Evolutionary conservation across 352 stramenopile species (phyloP), one percentile per base, ranked within the genome.

Genomic region (Achlya hypogyna): DNA sequence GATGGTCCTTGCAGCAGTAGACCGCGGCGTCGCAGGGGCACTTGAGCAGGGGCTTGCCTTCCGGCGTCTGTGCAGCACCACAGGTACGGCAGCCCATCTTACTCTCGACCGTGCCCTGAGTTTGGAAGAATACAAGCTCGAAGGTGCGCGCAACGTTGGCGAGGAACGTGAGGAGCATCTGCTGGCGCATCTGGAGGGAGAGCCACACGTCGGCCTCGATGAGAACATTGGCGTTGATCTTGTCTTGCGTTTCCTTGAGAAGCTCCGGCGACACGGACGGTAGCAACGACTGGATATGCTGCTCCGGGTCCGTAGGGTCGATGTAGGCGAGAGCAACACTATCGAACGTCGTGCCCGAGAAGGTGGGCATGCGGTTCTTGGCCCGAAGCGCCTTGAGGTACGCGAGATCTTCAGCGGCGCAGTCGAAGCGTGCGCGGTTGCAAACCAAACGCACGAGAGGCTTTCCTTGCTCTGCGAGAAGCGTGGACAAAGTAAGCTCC

Each of bases 191-290:
- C 62, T 93, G 84, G 34, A 93, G 73, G 29, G 84, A 83, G 45
- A 93, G 74, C 82, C 82, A 93, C 40, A 93, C 84, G 63, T 93
- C 84, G 1, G 84, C 84, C 59, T 93, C 84, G 60, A 93, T 83
- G 27, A 93, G 78, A 27, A 82, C 82, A 53, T 82, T 80, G 68
- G 87, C 75, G 29, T 79, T 74, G 27, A 93, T 89, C 28, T 89
- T 70, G 53, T 72, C 70, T 47, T 83, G 78, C 73, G 88, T 91
- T 53, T 83, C 72, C 8, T 83, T 74, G 0, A 91, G 71, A 5
- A 86, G 25, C 16, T 76, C 74, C 0, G 74, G 53, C 0, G 81
- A 88, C 10, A 77, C 84, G 1, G 84, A 89, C 14, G 81, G 82
- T 20, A 91, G 63, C 47, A 93, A 70, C 51, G 82, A 89, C 71